Evolutionary conservation across 192 early-diverging fungal genomes (phyloP).

Genomic region (Jimgerdemannia flammicorona): DNA sequence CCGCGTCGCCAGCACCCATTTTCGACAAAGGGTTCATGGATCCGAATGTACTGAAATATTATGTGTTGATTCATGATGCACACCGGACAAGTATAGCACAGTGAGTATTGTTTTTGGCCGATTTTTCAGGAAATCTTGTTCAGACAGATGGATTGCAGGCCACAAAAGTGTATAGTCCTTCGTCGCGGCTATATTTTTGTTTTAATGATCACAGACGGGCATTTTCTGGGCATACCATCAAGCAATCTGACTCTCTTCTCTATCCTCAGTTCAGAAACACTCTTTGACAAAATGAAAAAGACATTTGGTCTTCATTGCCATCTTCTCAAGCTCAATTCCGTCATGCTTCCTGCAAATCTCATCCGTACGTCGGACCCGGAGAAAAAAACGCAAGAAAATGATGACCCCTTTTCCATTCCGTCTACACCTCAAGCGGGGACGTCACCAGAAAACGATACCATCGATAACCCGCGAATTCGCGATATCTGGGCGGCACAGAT

Average conservation of each 20-base stretch:
- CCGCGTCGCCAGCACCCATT: slow-evolving; percentile 46
- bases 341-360: background rate
- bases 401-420: background rate
- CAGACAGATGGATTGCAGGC: slow-evolving; percentile 4
- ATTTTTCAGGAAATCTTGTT: background rate
- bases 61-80: slow-evolving; percentile 84
- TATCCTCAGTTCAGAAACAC: slow-evolving; percentile 47
- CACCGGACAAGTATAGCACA: slow-evolving; percentile 45
- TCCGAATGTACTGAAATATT: slow-evolving; percentile 75
- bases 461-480: background rate
- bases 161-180: background rate
- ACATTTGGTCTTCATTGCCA: slow-evolving; percentile 60
- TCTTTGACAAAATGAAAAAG: slow-evolving; percentile 61
- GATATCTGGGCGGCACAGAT: slow-evolving; percentile 9
- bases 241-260: background rate
- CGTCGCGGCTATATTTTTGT: no score
- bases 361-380: background rate
- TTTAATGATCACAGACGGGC: no score
- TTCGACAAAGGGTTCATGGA: slow-evolving; percentile 74
- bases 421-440: background rate
- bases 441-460: background rate
- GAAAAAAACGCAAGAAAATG: background rate
- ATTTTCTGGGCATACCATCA: no score
- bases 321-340: slow-evolving; percentile 59
- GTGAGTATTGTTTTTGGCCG: slow-evolving; percentile 25